phyloP scores from a whole-genome alignment of 805 yeast species.

The Metschnikowia sp. region DNA sequence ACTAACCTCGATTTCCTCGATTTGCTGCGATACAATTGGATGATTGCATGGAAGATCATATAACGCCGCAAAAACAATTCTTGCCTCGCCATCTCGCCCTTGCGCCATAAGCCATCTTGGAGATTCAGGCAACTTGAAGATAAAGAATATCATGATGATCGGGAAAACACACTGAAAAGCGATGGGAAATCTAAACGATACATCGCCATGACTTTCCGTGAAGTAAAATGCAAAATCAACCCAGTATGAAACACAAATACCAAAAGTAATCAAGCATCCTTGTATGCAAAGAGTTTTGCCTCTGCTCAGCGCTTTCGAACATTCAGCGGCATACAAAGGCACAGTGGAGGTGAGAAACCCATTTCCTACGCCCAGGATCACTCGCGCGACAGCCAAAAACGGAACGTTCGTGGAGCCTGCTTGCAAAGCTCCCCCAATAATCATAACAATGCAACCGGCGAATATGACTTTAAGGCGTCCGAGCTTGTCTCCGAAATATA shows the following conservation, averaged over 20 bases:
- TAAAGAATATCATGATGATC: slow-evolving; percentile 13
- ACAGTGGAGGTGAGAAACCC: slow-evolving; percentile 36
- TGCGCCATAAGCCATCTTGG: slow-evolving; percentile 41
- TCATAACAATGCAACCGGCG: slow-evolving; percentile 19
- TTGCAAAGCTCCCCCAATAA: slow-evolving; percentile 24
- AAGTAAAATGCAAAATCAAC: slow-evolving; percentile 34
- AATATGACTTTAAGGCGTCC: slow-evolving; percentile 23
- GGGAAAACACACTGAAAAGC: slow-evolving; percentile 29
- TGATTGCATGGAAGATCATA: slow-evolving; percentile 25
- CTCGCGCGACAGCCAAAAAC: slow-evolving; percentile 31
- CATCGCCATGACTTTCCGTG: slow-evolving; percentile 20
- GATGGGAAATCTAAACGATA: slow-evolving; percentile 34
- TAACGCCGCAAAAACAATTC: slow-evolving; percentile 17
- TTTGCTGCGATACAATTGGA: slow-evolving; percentile 22
- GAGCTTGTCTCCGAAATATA: slow-evolving; percentile 20
- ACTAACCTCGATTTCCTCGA: slow-evolving; percentile 25
- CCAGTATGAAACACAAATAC: slow-evolving; percentile 35
- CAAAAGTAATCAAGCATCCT: slow-evolving; percentile 25
- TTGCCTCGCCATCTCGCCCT: slow-evolving; percentile 29
- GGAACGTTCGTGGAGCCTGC: slow-evolving; percentile 20
- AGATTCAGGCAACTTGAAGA: slow-evolving; percentile 38
- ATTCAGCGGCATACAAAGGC: slow-evolving; percentile 36
- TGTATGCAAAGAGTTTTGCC: slow-evolving; percentile 30
- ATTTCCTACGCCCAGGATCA: slow-evolving; percentile 33
- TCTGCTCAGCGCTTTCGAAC: slow-evolving; percentile 32